Evolutionary conservation across 148 eudicot genomes (phyloP), one percentile per base, ranked within the genome.

Genomic region (Heliamphora exappendiculata): DNA sequence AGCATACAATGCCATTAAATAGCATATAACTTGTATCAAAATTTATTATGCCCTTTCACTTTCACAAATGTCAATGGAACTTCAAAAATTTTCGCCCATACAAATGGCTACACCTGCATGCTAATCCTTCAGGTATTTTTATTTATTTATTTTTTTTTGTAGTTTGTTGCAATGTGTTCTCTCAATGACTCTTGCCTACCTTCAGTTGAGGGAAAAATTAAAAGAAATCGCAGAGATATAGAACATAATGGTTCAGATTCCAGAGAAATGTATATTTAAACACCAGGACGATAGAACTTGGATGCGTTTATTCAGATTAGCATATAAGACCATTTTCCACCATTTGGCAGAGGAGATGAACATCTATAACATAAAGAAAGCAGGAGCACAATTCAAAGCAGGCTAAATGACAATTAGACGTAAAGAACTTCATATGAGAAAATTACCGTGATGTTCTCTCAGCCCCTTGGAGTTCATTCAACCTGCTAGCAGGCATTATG

Each of bases 361-460:
- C 74, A 63, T 47, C 20, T 53, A 36, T 13, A 66, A 60, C 53
- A 22, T 8, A 50, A 3, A 51, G 72, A 37, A 33, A 66, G 33
- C 58, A 29, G 45, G 58, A 57, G 42, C 47, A 53, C 19, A 39
- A 53, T 4, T 4, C 53, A 57, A 59, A 39, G 63, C 53, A 34
- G 34, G 54, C 4, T 28, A 65, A 71, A 26, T 28, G 41, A n/a
- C 17, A 31, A 20, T 24, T 4, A 7, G 36, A 67, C 3, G 58
- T 1, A 57, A 55, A 72, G 9, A 76, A 29, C 33, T 33, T 67
- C 3, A 49, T 20, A 59, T 49, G 10, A 42, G 67, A 59, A 39
- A 57, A 41, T 69, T 81, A 81, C 84, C 84, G 12, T 10, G 7
- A 41, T 44, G 39, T 60, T 45, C 54, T 50, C 49, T 74, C 65